These are phyloP conservation scores for Ascocoryne sarcoides DNA, from an alignment of 2,329 filamentous ascomycete genomes.

Conservation along the genomic window DNA sequence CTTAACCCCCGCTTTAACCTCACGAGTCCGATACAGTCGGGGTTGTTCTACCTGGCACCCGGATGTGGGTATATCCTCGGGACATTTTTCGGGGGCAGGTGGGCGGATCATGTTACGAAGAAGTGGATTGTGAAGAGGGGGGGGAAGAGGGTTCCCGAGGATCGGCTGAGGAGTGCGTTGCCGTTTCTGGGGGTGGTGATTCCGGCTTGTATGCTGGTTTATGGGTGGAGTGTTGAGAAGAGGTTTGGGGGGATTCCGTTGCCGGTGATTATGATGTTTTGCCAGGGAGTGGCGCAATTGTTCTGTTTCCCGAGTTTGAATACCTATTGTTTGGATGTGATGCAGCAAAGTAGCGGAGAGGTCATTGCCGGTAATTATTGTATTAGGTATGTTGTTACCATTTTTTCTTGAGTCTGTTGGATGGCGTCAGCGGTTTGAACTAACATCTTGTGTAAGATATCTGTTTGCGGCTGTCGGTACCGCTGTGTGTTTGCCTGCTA, in stretches of 20 bases:
- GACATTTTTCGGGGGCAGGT: slow-evolving; percentile 63
- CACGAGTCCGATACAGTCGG: slow-evolving; percentile 55
- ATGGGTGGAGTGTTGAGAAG: slow-evolving; percentile 52
- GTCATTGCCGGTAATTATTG: slow-evolving; percentile 77
- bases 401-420: no score
- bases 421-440: no score
- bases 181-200: slow-evolving; percentile 48
- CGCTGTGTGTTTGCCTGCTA: slow-evolving; percentile 63
- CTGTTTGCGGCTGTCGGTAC: slow-evolving; percentile 63
- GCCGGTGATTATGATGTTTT: slow-evolving; percentile 64
- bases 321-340: slow-evolving; percentile 76
- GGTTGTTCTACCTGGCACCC: slow-evolving; percentile 67
- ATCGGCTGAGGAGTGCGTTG: slow-evolving; percentile 53
- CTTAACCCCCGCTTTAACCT: slow-evolving; percentile 67
- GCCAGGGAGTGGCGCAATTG: slow-evolving; percentile 65
- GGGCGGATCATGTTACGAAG: slow-evolving; percentile 58
- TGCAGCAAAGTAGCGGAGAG: slow-evolving; percentile 61
- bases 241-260: slow-evolving; percentile 44
- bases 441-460: no score
- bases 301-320: slow-evolving; percentile 71
- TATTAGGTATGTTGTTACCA: no score
- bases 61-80: slow-evolving; percentile 61
- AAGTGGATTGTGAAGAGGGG: slow-evolving; percentile 51
- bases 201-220: slow-evolving; percentile 57
- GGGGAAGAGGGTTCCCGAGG: slow-evolving; percentile 56